Percentiles rank a stretch among this genome's conserved stretches.
These are phyloP conservation scores for Paradendryphiella salina DNA, from an alignment of 2,329 filamentous ascomycete species.

Conservation along the genomic window DNA sequence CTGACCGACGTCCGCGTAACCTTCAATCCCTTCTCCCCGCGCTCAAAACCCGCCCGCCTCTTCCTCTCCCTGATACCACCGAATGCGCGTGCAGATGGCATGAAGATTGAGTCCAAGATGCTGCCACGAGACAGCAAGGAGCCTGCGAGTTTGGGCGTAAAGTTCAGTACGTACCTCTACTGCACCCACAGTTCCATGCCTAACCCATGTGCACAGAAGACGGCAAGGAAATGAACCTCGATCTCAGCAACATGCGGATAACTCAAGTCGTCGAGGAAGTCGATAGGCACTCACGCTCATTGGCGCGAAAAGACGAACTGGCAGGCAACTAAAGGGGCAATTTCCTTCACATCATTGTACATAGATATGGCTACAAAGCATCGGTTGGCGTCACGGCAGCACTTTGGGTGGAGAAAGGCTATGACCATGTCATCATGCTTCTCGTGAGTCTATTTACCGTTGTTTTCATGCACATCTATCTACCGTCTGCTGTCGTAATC, in stretches of 20 bases:
- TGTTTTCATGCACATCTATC: constrained; percentile 15
- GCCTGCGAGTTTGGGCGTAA: constrained; percentile 70
- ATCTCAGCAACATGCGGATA: constrained; percentile 79
- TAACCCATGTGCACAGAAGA: constrained; percentile 65
- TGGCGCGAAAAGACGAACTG: constrained; percentile 84
- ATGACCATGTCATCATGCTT: constrained; percentile 15
- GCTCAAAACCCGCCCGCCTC: constrained; percentile 79
- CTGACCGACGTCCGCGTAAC: constrained; percentile 80
- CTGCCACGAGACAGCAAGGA: constrained; percentile 71
- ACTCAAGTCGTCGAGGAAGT: constrained; percentile 86
- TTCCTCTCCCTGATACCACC: constrained; percentile 86
- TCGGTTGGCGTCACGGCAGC: constrained; percentile 34
- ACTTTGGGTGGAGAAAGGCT: constrained; percentile 7
- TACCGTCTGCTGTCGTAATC: not conserved
- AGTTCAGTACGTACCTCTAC: constrained; percentile 70
- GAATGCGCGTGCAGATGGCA: constrained; percentile 70
- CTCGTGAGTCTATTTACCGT: constrained; percentile 27
- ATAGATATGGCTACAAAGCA: constrained; percentile 17
- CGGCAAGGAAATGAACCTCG: constrained; percentile 83
- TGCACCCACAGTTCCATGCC: not conserved
- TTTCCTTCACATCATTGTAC: constrained; percentile 5
- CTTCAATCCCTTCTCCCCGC: constrained; percentile 88
- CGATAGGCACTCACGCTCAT: constrained; percentile 79
- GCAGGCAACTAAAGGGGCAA: constrained; percentile 46
- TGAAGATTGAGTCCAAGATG: constrained; percentile 77